Evolutionary conservation across 2,329 filamentous ascomycete species (phyloP), one percentile per base, ranked within the genome.

Genomic region (Triangularia setosa): DNA sequence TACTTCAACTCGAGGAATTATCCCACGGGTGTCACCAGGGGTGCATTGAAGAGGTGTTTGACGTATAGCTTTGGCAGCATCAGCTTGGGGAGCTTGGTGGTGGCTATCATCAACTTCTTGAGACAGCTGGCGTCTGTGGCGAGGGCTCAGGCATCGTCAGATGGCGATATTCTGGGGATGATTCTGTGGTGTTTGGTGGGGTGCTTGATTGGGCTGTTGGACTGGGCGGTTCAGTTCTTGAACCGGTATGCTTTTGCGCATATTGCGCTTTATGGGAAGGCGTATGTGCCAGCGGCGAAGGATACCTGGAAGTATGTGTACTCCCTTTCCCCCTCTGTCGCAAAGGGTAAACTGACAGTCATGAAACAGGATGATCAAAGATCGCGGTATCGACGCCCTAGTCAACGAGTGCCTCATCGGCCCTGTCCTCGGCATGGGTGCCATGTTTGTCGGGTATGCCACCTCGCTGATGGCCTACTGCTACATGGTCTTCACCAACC

Each of bases 51-150:
- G 70, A 87, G 94, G 14, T 87, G 93, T 0, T 81, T 95, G 67
- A 97, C 94, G 1, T 95, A 95, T 79, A 95, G 90, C 70, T 97
- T 97, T 66, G 94, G 94, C 16, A 95, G 91, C 69, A 95, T 98
- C 76, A 90, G 88, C 68, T 81, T 97, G 12, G 94, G 94, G 3
- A 96, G 91, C 70, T 76, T 98, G 68, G 75, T 97, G 3, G 90
- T 97, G 14, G 93, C 93, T 27, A 86, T 97, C 58, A 89, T 98
- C 77, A 92, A 97, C 73, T 87, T 91, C 71, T 77, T 97, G 18
- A 87, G 92, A 5, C 93, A 97, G 75, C 75, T 92, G 1, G 93
- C 90, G 78, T 93, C 90, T 0, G 82, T 94, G n/a, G 92, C 90
- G 0, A 86, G 87, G 67, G 86, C 87, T 65, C 83, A 86, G 58